Conservation (phyloP, 371 early-diverging fungal genomes). For the Mycotypha africana region DNA sequence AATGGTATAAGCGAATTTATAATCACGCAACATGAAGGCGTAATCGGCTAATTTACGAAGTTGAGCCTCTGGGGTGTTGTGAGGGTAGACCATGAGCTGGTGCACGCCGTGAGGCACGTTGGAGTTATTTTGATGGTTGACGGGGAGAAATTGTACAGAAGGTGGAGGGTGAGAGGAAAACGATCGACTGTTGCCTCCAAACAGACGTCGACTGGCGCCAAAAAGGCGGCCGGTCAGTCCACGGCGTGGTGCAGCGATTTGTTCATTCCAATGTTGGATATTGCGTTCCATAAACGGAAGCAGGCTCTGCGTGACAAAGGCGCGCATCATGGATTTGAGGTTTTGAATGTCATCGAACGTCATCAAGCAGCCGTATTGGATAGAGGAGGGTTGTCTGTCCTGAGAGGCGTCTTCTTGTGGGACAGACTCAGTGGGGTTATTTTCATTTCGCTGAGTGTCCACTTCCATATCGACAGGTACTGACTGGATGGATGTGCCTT, state of each 20-base stretch:
- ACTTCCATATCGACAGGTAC: slow-evolving; percentile 11
- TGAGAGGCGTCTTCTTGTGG: slow-evolving; percentile 6
- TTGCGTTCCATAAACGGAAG: slow-evolving; percentile 89
- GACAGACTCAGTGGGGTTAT: too few relatives aligned
- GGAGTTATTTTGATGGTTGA: slow-evolving; percentile 27
- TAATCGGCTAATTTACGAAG: slow-evolving; percentile 92
- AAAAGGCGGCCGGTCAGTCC: slow-evolving; percentile 90
- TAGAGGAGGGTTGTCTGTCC: background rate
- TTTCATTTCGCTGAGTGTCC: background rate
- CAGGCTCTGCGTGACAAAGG: slow-evolving; percentile 69
- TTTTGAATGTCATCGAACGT: slow-evolving; percentile 49
- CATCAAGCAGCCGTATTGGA: slow-evolving; percentile 53
- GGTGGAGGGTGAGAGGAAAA: too few relatives aligned
- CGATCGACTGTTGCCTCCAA: slow-evolving; percentile 51
- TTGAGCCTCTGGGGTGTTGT: slow-evolving; percentile 82
- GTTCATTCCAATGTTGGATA: slow-evolving; percentile 87
- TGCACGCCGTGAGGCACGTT: slow-evolving; percentile 33
- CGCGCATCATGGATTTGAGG: slow-evolving; percentile 49
- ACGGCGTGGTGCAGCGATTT: slow-evolving; percentile 81
- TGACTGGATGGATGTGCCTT: slow-evolving; percentile 14
- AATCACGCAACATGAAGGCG: slow-evolving; percentile 94
- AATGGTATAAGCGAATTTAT: slow-evolving; percentile 78
- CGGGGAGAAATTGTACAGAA: slow-evolving; percentile 33
- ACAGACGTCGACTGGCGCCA: slow-evolving; percentile 76
- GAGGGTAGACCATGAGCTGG: slow-evolving; percentile 42